These are phyloP conservation scores for Ophiostoma sp. DNA, from an alignment of 2,329 filamentous ascomycete genomes.

Conservation along the genomic window DNA sequence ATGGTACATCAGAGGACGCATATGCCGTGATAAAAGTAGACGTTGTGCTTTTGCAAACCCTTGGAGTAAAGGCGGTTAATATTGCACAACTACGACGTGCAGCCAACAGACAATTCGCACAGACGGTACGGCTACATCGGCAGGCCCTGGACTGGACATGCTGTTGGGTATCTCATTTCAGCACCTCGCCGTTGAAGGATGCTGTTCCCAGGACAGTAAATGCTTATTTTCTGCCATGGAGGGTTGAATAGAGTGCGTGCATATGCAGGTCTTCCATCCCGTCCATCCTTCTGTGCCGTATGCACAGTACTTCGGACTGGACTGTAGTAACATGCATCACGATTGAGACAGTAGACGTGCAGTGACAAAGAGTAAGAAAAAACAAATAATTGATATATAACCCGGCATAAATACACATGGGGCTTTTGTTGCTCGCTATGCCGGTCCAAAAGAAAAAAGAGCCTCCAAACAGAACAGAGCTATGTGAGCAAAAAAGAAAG, in stretches of 20 bases:
- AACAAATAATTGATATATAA: neutral
- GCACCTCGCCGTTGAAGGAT: neutral
- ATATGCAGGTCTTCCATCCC: slow-evolving; percentile 8
- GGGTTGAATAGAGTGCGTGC: slow-evolving; percentile 7
- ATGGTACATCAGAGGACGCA: too few relatives aligned
- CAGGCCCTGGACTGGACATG: neutral
- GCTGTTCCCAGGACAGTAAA: neutral
- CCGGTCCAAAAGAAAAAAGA: neutral
- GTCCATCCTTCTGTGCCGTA: neutral
- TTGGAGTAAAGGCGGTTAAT: too few relatives aligned
- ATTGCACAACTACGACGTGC: too few relatives aligned
- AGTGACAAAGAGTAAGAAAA: neutral
- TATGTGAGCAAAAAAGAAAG: neutral
- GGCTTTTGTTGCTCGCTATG: slow-evolving; percentile 8
- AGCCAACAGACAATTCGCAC: neutral
- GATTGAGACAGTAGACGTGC: neutral
- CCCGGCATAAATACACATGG: neutral
- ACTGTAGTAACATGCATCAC: too few relatives aligned
- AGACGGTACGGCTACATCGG: neutral
- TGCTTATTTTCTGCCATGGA: neutral
- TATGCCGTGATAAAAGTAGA: neutral
- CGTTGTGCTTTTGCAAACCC: too few relatives aligned
- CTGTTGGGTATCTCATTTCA: neutral
- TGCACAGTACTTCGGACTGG: neutral
- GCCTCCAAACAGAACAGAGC: neutral